Conservation (phyloP, 78 protist genomes). For the Polysphondylium violaceum region DNA sequence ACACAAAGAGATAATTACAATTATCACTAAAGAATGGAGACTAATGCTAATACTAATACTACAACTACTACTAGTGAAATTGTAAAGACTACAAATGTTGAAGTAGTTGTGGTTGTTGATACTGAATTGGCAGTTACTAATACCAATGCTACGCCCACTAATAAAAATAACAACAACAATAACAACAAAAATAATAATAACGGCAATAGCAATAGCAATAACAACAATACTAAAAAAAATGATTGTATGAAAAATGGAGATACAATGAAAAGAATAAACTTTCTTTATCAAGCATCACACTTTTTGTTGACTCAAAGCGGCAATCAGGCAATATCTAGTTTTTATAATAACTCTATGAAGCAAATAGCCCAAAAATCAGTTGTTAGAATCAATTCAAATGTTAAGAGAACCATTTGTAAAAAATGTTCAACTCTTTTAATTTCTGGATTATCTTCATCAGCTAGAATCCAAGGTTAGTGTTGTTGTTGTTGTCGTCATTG, state of each 20-base stretch:
- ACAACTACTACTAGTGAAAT: background rate
- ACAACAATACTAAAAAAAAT: background rate
- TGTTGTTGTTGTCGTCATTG: background rate
- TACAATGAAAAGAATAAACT: constrained; percentile 39
- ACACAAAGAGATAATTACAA: background rate
- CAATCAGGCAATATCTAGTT: constrained; percentile 21
- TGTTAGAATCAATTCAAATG: background rate
- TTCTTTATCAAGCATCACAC: constrained; percentile 56
- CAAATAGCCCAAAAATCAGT: constrained; percentile 39
- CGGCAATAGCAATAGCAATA: background rate
- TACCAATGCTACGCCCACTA: background rate
- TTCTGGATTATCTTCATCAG: constrained; percentile 53
- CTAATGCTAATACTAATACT: background rate
- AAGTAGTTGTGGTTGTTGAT: background rate
- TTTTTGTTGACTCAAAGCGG: background rate
- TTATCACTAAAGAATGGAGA: background rate
- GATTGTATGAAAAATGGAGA: background rate
- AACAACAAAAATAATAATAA: background rate
- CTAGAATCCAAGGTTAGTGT: constrained; percentile 51
- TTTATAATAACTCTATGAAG: constrained; percentile 17
- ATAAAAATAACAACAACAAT: background rate
- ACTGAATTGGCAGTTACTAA: background rate
- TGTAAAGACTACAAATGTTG: background rate
- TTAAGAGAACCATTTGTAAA: constrained; percentile 57
- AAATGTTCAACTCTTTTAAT: constrained; percentile 49